Base-by-base conservation (phyloP, 2,329 filamentous ascomycete genomes). In the Cytospora piceicola region DNA sequence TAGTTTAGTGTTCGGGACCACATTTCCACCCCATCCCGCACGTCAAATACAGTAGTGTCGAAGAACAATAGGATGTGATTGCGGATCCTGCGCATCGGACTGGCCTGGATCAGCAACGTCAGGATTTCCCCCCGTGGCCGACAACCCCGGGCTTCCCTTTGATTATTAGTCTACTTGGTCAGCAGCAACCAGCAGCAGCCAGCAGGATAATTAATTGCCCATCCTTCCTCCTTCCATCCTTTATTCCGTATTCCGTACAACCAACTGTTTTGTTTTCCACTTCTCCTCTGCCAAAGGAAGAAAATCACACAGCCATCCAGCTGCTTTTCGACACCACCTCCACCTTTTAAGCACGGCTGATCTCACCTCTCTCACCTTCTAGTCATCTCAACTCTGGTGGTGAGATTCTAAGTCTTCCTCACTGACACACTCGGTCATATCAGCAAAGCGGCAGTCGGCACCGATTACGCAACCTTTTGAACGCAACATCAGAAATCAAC, bases 341-440 rank as follows among this genome's bases (percentile, higher is more conserved):
- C 46, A 49, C 42, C 14, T 24, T 22, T 5, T 29, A 29, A 9
- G n/a, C 46, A 12, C n/a, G 1, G 46, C 46, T 24, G 46, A 49
- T 49, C 46, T 49, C 46, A 49, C 11, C 42, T 20, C 42, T 20
- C 42, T 6, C 15, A 3, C 22, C 42, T 46, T 49, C 46, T 14
- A 8, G 24, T 49, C 46, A 22, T 22, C 46, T 24, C 24, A 4
- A 34, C 34, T n/a, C 34, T 46, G 22, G 61, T 63, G 39, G 61
- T 63, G 39, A 57, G 53, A 63, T 63, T 63, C 36, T 57, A 52
- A 63, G 61, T 57, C 61, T 36, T 39, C 52, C 22, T 51, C 60
- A 63, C n/a, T 57, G 53, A 63, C 60, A 63, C 29, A 57, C 60
- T 51, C 24, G 34, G 56, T 46, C 34, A 27, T 52, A 54, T 36